A percentile compares a stretch with the other conserved stretches of the same genome.
Evolutionary conservation across 2,329 filamentous ascomycete species (phyloP).

Genomic region (Venturiaceae sp.): DNA sequence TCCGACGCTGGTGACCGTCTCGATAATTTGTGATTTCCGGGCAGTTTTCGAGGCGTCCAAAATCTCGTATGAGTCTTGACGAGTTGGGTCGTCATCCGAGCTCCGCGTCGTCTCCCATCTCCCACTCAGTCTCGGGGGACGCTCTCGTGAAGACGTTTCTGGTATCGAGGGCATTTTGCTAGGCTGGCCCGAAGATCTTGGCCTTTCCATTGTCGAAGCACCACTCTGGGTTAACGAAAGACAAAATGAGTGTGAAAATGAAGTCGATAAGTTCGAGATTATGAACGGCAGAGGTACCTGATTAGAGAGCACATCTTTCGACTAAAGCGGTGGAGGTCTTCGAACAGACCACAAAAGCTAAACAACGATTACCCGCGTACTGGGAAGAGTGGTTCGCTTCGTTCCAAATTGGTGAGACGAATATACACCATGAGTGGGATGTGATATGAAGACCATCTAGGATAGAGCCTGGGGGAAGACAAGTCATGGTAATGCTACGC

Average conservation of each 20-base stretch:
- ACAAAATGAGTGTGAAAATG: not conserved
- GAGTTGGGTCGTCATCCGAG: not conserved
- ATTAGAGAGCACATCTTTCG: not conserved
- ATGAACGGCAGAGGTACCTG: too few relatives aligned
- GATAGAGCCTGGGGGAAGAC: not conserved
- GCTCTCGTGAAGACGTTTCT: not conserved
- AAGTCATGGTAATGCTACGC: not conserved
- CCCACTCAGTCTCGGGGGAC: not conserved
- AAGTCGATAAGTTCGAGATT: not conserved
- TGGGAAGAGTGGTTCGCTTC: not conserved
- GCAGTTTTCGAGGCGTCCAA: not conserved
- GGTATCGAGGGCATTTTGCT: not conserved
- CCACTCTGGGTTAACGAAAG: not conserved
- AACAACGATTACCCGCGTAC: not conserved
- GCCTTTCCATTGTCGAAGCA: not conserved
- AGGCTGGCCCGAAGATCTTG: not conserved
- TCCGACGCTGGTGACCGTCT: not conserved
- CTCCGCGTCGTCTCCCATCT: too few relatives aligned
- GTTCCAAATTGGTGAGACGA: not conserved
- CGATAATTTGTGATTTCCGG: not conserved
- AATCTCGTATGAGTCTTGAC: not conserved
- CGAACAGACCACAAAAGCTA: not conserved
- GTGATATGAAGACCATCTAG: not conserved
- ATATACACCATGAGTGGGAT: not conserved
- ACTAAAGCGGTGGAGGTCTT: not conserved